These are phyloP conservation scores for Diaporthe ilicicola DNA, from an alignment of 2,329 filamentous ascomycete genomes.

Conservation along the genomic window DNA sequence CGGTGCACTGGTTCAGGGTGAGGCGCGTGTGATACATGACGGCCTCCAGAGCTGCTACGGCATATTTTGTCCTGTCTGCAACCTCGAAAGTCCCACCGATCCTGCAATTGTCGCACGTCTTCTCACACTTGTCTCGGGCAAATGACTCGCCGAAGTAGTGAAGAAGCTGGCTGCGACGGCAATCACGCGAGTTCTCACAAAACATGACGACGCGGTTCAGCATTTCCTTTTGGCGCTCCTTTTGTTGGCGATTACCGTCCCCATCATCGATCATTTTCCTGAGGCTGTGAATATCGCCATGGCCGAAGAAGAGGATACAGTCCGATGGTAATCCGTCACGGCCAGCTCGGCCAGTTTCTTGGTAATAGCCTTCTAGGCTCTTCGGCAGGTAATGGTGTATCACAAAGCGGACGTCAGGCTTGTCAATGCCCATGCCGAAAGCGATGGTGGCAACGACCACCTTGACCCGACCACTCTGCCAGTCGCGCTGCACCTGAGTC, in stretches of 20 bases:
- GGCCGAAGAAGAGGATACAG: conserved; percentile 91
- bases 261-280: conserved; percentile 85
- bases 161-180: conserved; percentile 86
- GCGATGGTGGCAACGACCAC: conserved; percentile 98
- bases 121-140: conserved; percentile 72
- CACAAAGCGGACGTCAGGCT: conserved; percentile 94
- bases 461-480: conserved; percentile 82
- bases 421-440: conserved; percentile 99
- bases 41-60: conserved; percentile 74
- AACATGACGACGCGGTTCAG: conserved; percentile 84
- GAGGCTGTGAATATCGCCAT: conserved; percentile 76
- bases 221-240: conserved; percentile 85
- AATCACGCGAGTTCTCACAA: conserved; percentile 89
- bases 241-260: conserved; percentile 80
- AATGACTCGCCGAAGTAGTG: conserved; percentile 95
- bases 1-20: conserved; percentile 83
- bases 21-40: conserved; percentile 69
- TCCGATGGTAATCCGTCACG: conserved; percentile 87
- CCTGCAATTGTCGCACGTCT: conserved; percentile 89
- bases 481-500: conserved; percentile 75
- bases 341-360: conserved; percentile 95
- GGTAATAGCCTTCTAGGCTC: conserved; percentile 96
- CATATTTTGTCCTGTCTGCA: conserved; percentile 80
- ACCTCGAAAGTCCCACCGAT: conserved; percentile 75
- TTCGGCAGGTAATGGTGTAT: conserved; percentile 94